These are phyloP conservation scores for Fusarium nanum DNA, from an alignment of 2,329 filamentous ascomycete genomes.

Conservation along the genomic window DNA sequence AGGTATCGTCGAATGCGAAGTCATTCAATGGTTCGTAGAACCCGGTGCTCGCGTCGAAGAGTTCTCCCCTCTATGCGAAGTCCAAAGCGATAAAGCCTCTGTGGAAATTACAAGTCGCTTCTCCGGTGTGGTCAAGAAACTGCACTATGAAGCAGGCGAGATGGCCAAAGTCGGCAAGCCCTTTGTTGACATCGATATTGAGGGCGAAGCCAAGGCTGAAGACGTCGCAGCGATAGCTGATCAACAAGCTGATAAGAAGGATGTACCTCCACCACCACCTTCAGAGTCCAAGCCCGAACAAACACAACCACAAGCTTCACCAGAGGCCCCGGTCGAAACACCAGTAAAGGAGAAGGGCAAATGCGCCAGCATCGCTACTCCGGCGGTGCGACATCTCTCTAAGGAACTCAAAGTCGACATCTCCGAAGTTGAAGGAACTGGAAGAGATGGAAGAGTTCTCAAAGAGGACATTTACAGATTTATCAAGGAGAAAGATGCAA, in stretches of 20 bases:
- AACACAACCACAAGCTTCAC: constrained; percentile 7
- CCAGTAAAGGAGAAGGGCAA: constrained; percentile 63
- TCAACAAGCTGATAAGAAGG: constrained; percentile 48
- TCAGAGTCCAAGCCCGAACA: constrained; percentile 29
- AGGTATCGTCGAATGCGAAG: constrained; percentile 98
- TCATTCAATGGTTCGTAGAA: constrained; percentile 99
- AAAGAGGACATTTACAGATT: constrained; percentile 91
- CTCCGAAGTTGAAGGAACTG: constrained; percentile 81
- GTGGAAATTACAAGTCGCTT: constrained; percentile 96
- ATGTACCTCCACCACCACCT: constrained; percentile 42
- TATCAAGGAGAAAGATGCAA: constrained; percentile 64
- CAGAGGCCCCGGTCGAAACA: constrained; percentile 4
- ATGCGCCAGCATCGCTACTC: constrained; percentile 83
- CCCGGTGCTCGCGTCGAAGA: constrained; percentile 95
- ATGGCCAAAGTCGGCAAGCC: constrained; percentile 96
- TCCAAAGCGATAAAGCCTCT: constrained; percentile 95
- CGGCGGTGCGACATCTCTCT: constrained; percentile 88
- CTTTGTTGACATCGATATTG: constrained; percentile 93
- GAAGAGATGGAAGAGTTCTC: constrained; percentile 88
- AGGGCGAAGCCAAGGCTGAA: constrained; percentile 72
- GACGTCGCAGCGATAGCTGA: constrained; percentile 52
- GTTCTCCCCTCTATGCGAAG: constrained; percentile 97
- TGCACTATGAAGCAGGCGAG: constrained; percentile 95
- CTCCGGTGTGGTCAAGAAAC: constrained; percentile 93
- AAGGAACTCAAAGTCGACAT: constrained; percentile 86